These are phyloP conservation scores for Globisporangium middletonii DNA, from an alignment of 352 stramenopile species.

Conservation along the genomic window DNA sequence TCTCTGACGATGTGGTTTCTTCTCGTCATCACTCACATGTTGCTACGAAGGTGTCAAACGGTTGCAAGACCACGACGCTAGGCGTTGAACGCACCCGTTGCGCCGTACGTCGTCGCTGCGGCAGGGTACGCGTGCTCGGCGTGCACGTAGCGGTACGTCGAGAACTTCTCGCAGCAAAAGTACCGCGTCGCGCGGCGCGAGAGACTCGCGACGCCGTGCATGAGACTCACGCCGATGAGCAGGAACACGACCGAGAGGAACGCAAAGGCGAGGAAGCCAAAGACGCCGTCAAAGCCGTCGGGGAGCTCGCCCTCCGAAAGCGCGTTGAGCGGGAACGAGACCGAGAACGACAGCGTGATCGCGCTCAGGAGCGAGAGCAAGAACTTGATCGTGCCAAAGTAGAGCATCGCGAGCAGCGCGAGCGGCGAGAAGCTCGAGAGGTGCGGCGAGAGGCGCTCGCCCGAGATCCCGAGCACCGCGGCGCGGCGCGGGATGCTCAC, in stretches of 20 bases:
- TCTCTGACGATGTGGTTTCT: neutral
- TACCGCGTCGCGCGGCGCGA: slow-evolving; percentile 45
- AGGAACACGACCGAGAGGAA: slow-evolving; percentile 39
- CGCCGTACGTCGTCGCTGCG: slow-evolving; percentile 26
- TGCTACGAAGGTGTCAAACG: too few relatives aligned
- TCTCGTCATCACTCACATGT: neutral
- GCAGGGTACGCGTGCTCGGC: slow-evolving; percentile 12
- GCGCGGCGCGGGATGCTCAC: slow-evolving; percentile 25
- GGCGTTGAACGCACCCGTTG: slow-evolving; percentile 16
- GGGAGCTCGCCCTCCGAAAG: slow-evolving; percentile 26
- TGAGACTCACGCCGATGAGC: slow-evolving; percentile 41
- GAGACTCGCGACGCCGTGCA: slow-evolving; percentile 40
- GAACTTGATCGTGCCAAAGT: slow-evolving; percentile 64
- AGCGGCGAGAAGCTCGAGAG: slow-evolving; percentile 36
- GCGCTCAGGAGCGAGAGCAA: slow-evolving; percentile 40
- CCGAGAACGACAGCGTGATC: slow-evolving; percentile 42
- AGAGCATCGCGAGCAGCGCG: slow-evolving; percentile 39
- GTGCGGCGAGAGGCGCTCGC: slow-evolving; percentile 44
- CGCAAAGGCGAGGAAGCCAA: slow-evolving; percentile 41
- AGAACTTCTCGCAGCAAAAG: slow-evolving; percentile 66
- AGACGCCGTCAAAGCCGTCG: slow-evolving; percentile 33
- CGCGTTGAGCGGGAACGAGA: slow-evolving; percentile 41
- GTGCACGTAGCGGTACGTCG: slow-evolving; percentile 35
- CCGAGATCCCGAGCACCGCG: slow-evolving; percentile 29
- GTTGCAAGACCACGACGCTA: neutral